Percentiles rank a stretch among this genome's conserved stretches.
Evolutionary conservation across 2,329 filamentous ascomycete species (phyloP).

Genomic region (Didymella segeticola): DNA sequence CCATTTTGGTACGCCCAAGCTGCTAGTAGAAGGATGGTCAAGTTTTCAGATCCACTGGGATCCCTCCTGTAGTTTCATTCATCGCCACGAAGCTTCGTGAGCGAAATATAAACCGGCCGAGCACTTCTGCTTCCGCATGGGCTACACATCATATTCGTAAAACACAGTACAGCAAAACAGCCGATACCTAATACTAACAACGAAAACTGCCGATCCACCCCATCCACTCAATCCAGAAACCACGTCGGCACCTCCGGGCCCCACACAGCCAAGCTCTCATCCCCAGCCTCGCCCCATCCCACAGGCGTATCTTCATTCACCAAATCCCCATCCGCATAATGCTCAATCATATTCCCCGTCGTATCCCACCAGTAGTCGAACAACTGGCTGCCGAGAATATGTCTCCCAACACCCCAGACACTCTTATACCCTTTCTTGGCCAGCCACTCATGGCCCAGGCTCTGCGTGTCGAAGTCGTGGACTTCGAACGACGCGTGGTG

Average conservation of each 20-base stretch:
- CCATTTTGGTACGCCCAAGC: too few relatives aligned
- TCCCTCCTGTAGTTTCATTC: too few relatives aligned
- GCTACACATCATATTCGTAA: too few relatives aligned
- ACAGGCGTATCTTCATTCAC: slow-evolving; percentile 64
- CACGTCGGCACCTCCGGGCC: slow-evolving; percentile 50
- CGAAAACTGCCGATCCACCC: too few relatives aligned
- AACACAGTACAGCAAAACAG: too few relatives aligned
- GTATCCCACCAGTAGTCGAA: slow-evolving; percentile 78
- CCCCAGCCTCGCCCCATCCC: slow-evolving; percentile 49
- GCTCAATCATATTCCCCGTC: slow-evolving; percentile 68
- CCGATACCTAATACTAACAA: too few relatives aligned
- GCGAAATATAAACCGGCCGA: too few relatives aligned
- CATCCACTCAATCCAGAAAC: slow-evolving; percentile 43
- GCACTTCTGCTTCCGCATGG: too few relatives aligned
- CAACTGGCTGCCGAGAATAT: slow-evolving; percentile 73
- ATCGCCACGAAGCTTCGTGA: too few relatives aligned
- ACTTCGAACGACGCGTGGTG: slow-evolving; percentile 75
- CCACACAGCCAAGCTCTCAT: slow-evolving; percentile 53
- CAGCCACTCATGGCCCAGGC: slow-evolving; percentile 74
- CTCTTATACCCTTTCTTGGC: slow-evolving; percentile 66
- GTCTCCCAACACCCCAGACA: slow-evolving; percentile 75
- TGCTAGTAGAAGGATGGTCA: too few relatives aligned
- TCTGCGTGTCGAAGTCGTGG: slow-evolving; percentile 72
- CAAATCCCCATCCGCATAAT: slow-evolving; percentile 74
- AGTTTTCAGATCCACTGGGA: too few relatives aligned